phyloP scores from a whole-genome alignment of 2,329 filamentous ascomycete species.

The Paraphoma sp. region DNA sequence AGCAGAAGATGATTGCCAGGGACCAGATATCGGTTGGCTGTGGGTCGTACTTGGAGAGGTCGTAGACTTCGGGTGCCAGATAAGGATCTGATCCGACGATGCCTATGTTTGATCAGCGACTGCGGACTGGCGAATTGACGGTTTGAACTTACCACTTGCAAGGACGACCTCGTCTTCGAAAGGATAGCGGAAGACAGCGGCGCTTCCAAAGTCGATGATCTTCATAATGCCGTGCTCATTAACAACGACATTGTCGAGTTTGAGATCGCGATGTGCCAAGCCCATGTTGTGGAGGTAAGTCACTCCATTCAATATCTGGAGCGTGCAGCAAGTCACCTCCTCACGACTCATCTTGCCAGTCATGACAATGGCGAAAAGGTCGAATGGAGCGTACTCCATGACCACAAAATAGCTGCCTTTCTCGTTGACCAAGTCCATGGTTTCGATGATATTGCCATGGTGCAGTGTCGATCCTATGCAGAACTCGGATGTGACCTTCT shows the following conservation, averaged over 20 bases:
- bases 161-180: constrained; percentile 89
- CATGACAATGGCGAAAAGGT: constrained; percentile 98
- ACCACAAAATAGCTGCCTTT: constrained; percentile 96
- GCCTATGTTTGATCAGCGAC: constrained; percentile 54
- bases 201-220: constrained; percentile 98
- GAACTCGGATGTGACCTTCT: constrained; percentile 98
- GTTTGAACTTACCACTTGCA: constrained; percentile 71
- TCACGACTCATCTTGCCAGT: constrained; percentile 95
- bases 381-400: constrained; percentile 97
- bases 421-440: constrained; percentile 93
- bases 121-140: neutral
- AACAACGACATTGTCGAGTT: constrained; percentile 97
- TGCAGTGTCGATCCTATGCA: constrained; percentile 97
- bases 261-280: constrained; percentile 90
- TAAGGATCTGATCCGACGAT: constrained; percentile 93
- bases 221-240: constrained; percentile 98
- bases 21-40: constrained; percentile 97
- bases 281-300: constrained; percentile 96
- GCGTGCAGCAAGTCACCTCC: constrained; percentile 87
- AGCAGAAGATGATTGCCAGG: constrained; percentile 97
- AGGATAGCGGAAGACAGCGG: constrained; percentile 95
- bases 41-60: constrained; percentile 90
- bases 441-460: constrained; percentile 98
- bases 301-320: constrained; percentile 94
- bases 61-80: constrained; percentile 94